phyloP scores from a whole-genome alignment of 2,329 filamentous ascomycete genomes.

The Dendryphion nanum region DNA sequence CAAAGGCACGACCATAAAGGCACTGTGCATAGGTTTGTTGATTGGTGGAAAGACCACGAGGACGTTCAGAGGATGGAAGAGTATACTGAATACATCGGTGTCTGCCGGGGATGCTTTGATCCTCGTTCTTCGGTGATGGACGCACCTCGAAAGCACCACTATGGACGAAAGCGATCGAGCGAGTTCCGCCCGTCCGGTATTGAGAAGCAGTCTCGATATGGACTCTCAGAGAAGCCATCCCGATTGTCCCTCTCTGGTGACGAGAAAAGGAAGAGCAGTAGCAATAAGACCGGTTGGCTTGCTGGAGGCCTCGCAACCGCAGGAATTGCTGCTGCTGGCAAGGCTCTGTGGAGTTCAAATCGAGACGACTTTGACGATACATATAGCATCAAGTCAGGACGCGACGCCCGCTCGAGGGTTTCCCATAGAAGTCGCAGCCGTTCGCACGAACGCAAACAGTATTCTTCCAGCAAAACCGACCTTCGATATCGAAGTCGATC shows the following conservation, averaged over 20 bases:
- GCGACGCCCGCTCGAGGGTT: constrained; percentile 29
- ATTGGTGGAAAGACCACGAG: constrained; percentile 63
- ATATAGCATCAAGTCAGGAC: constrained; percentile 58
- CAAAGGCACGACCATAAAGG: constrained; percentile 54
- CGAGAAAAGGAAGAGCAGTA: constrained; percentile 32
- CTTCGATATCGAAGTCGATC: constrained; percentile 40
- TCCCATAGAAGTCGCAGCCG: constrained; percentile 36
- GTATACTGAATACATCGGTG: constrained; percentile 65
- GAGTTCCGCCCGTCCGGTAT: constrained; percentile 49
- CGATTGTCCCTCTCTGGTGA: constrained; percentile 35
- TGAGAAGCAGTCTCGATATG: constrained; percentile 60
- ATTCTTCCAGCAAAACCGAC: constrained; percentile 45
- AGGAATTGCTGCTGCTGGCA: constrained; percentile 52
- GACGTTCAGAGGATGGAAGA: constrained; percentile 66
- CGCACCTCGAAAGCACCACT: constrained; percentile 61
- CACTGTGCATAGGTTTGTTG: constrained; percentile 55
- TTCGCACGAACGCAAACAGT: constrained; percentile 42
- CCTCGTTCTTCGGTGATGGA: constrained; percentile 55
- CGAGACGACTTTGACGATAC: constrained; percentile 59
- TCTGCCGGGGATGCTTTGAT: constrained; percentile 65
- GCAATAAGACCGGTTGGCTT: constrained; percentile 50
- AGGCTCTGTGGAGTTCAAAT: constrained; percentile 51
- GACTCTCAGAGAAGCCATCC: constrained; percentile 28
- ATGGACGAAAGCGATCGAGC: constrained; percentile 48
- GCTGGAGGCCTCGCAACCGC: constrained; percentile 56